These are phyloP conservation scores for Eimeria praecox DNA, from an alignment of 169 alveolate species.

Conservation along the genomic window DNA sequence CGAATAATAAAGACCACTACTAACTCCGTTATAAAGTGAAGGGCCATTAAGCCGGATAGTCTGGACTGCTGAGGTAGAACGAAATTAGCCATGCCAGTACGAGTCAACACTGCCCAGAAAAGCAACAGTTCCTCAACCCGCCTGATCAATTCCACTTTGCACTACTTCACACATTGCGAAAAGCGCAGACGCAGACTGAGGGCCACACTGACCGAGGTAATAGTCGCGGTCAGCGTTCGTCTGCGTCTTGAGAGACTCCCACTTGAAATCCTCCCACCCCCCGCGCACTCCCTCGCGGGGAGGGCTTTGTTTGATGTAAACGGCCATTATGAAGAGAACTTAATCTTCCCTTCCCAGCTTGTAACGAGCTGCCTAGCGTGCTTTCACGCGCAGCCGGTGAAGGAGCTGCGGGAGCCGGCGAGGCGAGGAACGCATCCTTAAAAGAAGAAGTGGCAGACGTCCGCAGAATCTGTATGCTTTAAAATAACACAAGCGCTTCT, in stretches of 20 bases:
- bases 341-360: not conserved
- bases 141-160: not conserved
- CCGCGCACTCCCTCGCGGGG: slow-evolving; percentile 84
- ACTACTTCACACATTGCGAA: not conserved
- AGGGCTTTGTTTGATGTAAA: slow-evolving; percentile 76
- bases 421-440: not conserved
- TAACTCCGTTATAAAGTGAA: not conserved
- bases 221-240: slow-evolving; percentile 75
- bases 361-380: not conserved
- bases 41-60: not conserved
- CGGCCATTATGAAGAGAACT: slow-evolving; percentile 69
- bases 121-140: not conserved
- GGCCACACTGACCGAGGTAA: slow-evolving; percentile 67
- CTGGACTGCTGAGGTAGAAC: not conserved
- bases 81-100: not conserved
- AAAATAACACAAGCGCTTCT: not conserved
- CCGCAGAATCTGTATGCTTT: not conserved
- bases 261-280: slow-evolving; percentile 80
- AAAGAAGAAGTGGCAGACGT: not conserved
- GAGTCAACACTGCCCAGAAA: not conserved
- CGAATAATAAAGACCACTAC: not conserved
- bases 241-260: slow-evolving; percentile 77
- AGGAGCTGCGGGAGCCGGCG: not conserved
- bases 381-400: slow-evolving; percentile 7
- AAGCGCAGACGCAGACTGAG: not conserved